Evolutionary conservation across 2,329 filamentous ascomycete species (phyloP).

Genomic region (Colletotrichum neosansevieriae): DNA sequence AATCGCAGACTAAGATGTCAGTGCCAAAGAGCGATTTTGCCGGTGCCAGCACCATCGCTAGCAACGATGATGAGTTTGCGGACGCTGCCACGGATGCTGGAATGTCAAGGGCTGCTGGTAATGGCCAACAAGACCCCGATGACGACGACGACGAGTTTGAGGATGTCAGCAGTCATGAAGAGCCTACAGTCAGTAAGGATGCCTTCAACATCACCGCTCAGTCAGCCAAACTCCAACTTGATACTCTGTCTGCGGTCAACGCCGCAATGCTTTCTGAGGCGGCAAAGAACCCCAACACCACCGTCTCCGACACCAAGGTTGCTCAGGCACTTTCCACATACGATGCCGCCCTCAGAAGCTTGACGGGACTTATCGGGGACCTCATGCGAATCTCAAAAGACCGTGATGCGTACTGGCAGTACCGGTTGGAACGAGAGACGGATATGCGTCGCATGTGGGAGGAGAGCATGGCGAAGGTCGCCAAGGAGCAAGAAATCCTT

Average conservation of each 20-base stretch:
- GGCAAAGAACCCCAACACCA: constrained; percentile 74
- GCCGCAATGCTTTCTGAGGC: constrained; percentile 82
- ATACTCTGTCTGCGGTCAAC: constrained; percentile 88
- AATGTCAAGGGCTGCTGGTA: constrained; percentile 51
- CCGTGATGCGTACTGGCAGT: constrained; percentile 97
- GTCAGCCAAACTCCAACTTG: constrained; percentile 87
- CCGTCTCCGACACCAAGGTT: constrained; percentile 82
- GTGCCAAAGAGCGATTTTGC: constrained; percentile 50
- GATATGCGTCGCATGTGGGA: constrained; percentile 98
- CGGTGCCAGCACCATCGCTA: constrained; percentile 60
- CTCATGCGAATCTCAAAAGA: constrained; percentile 93
- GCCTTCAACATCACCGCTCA: constrained; percentile 98
- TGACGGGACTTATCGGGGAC: constrained; percentile 87
- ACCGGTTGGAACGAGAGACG: constrained; percentile 89
- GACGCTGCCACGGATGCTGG: constrained; percentile 62
- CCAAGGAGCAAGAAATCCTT: constrained; percentile 90
- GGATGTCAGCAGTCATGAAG: constrained; percentile 81
- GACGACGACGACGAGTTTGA: constrained; percentile 81
- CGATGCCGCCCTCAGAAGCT: constrained; percentile 87
- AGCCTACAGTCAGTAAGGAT: constrained; percentile 83
- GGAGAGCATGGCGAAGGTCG: constrained; percentile 98
- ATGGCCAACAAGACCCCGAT: constrained; percentile 64
- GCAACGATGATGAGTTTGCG: constrained; percentile 65
- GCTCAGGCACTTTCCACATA: constrained; percentile 86
- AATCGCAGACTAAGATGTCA: constrained; percentile 51